phyloP scores from a whole-genome alignment of 148 eudicot genomes.

The Rhododendron molle region DNA sequence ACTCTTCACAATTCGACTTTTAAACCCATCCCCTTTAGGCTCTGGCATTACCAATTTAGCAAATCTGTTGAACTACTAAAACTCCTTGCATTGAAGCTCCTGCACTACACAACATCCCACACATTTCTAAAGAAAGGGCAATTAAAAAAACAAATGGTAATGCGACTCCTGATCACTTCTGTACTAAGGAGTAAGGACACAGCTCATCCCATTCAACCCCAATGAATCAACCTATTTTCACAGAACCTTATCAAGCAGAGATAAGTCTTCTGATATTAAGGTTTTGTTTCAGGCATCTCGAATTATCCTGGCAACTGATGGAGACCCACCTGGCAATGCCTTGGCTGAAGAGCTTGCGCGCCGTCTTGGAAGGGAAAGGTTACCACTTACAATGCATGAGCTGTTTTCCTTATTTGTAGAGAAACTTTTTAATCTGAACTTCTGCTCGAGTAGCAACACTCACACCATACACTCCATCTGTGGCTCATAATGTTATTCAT shows the following conservation, averaged over 20 bases:
- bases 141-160: neutral
- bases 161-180: too few relatives aligned
- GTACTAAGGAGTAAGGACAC: too few relatives aligned
- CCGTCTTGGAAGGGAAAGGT: constrained; percentile 54
- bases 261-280: neutral
- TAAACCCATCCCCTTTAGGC: neutral
- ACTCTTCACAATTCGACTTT: neutral
- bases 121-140: neutral
- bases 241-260: neutral
- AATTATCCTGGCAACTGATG: constrained; percentile 52
- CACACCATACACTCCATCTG: neutral
- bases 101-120: neutral
- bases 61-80: neutral
- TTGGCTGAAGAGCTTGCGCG: constrained; percentile 55
- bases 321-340: constrained; percentile 45
- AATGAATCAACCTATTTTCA: neutral
- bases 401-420: neutral
- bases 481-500: neutral
- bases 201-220: neutral
- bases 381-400: neutral
- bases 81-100: neutral
- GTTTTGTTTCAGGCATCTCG: constrained; percentile 33
- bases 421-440: neutral
- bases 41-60: neutral
- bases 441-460: neutral